Evolutionary conservation across 2,329 filamentous ascomycete species (phyloP), one percentile per base, ranked within the genome.

Genomic region (Zasmidium cellare): DNA sequence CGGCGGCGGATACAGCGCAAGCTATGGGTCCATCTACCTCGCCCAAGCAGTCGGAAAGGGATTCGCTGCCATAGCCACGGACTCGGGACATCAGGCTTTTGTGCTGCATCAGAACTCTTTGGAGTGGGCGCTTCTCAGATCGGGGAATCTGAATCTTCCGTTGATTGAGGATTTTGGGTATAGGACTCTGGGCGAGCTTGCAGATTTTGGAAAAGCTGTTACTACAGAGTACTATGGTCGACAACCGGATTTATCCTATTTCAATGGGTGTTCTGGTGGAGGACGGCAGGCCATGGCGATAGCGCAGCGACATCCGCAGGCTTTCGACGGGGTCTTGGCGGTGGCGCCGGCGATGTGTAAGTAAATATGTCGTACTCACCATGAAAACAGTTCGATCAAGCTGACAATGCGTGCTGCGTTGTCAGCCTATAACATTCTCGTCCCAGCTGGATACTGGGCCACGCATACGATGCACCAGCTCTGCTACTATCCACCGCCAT

Each of bases 241-340:
- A 16, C 38, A 35, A 9, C 66, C 68, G 1, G 59, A 62, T 3
- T 75, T 70, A 56, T 74, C 71, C 1, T 76, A 76, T 57, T 75
- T 57, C 51, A 67, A 54, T 56, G 73, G 74, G 2, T 75, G 74
- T 51, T 74, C 71, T 22, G 64, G 62, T n/a, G 74, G 72, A 31
- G 74, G 74, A 5, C 60, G 74, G 5, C 73, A 75, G 54, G 74
- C 68, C 2, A 44, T 72, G 3, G 71, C 69, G 64, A 24, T 71
- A 12, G 73, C 74, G 2, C 71, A 76, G 51, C 53, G 68, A 9
- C 74, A 69, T 59, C 73, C 72, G 3, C 52, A 66, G 1, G 63
- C 58, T 2, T 75, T 69, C 52, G 72, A 76, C 59, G 72, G 73
- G 7, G 75, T 77, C 50, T 46, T 72, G 2, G 74, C 74, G 2